phyloP scores from a whole-genome alignment of 345 rosid species.

The Eucalyptus pauciflora region DNA sequence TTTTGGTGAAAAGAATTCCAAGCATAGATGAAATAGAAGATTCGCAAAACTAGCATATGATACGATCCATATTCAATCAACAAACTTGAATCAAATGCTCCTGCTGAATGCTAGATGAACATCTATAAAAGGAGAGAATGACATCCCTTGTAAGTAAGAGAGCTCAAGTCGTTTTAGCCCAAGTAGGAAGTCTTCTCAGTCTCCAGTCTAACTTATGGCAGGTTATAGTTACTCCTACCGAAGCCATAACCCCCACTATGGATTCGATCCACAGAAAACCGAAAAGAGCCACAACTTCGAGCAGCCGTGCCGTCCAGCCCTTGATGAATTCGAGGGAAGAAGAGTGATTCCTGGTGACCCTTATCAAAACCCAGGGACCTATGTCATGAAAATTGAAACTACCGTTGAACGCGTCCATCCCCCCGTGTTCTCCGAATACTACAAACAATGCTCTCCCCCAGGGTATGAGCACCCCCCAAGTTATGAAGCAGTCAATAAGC shows the following conservation, averaged over 20 bases:
- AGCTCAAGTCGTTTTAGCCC: neutral
- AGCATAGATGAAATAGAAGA: neutral
- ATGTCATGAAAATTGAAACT: neutral
- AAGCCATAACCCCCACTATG: neutral
- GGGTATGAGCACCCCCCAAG: neutral
- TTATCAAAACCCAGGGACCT: neutral
- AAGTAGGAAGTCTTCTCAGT: neutral
- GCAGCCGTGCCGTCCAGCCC: neutral
- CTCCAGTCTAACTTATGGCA: neutral
- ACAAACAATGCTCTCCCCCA: neutral
- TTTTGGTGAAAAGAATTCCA: neutral
- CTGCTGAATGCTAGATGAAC: neutral
- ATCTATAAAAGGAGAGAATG: neutral
- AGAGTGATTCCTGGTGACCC: neutral
- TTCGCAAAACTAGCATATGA: neutral
- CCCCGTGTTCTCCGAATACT: neutral
- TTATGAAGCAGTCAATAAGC: neutral
- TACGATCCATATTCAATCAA: neutral
- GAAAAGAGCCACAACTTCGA: neutral
- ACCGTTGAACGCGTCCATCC: neutral
- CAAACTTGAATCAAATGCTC: neutral
- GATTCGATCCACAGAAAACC: neutral
- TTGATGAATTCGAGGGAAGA: neutral
- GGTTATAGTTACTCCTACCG: neutral
- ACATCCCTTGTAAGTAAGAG: neutral